These are phyloP conservation scores for Pluteus cervinus DNA, from an alignment of 768 basidiomycete genomes.

Conservation along the genomic window DNA sequence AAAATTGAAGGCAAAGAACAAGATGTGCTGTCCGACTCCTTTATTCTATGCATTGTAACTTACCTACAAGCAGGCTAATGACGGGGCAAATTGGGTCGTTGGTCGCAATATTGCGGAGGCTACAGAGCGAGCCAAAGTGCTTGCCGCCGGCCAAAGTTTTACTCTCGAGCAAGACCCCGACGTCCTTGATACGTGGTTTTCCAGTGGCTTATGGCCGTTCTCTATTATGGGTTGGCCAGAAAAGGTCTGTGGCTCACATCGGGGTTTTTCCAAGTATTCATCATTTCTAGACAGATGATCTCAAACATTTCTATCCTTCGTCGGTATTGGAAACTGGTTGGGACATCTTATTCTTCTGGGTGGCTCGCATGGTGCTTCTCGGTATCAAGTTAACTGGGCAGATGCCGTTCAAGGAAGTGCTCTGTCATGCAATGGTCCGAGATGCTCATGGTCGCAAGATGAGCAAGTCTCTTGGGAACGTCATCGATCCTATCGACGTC, in stretches of 20 bases:
- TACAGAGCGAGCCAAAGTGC: slow-evolving; percentile 58
- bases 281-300: slow-evolving; percentile 58
- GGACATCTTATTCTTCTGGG: slow-evolving; percentile 99
- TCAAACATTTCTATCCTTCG: slow-evolving; percentile 80
- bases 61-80: slow-evolving; percentile 37
- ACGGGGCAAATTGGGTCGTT: slow-evolving; percentile 87
- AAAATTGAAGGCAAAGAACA: slow-evolving; percentile 70
- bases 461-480: slow-evolving; percentile 97
- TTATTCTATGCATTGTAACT: not conserved
- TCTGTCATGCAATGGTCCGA: slow-evolving; percentile 98
- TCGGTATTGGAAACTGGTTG: slow-evolving; percentile 96
- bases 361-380: slow-evolving; percentile 95
- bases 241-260: slow-evolving; percentile 40
- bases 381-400: slow-evolving; percentile 84
- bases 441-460: slow-evolving; percentile 99
- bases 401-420: slow-evolving; percentile 93
- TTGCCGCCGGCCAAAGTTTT: slow-evolving; percentile 66
- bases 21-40: slow-evolving; percentile 42
- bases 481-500: slow-evolving; percentile 94
- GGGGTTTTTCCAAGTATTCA: slow-evolving; percentile 6
- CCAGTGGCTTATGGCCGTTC: slow-evolving; percentile 95
- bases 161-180: slow-evolving; percentile 90
- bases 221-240: slow-evolving; percentile 98
- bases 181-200: slow-evolving; percentile 99
- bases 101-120: slow-evolving; percentile 78